A percentile compares a stretch with the other conserved stretches of the same genome.
Conservation (phyloP, 495 filamentous ascomycete species). For the Trichoderma erinaceum region DNA sequence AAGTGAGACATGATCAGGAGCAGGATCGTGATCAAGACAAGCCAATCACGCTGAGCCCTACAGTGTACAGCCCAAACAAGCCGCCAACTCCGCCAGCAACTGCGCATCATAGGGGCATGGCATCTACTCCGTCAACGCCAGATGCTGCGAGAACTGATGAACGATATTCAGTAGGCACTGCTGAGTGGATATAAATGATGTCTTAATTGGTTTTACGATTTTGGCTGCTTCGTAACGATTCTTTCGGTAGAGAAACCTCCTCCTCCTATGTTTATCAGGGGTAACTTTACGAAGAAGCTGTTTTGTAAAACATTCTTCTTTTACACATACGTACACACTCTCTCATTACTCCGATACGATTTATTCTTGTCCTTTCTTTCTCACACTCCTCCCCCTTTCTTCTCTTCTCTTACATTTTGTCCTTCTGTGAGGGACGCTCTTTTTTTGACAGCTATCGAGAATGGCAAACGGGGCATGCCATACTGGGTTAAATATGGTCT, state of each 20-base stretch:
- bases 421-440: constrained; percentile 1
- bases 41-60: constrained; percentile 32
- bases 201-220: not conserved
- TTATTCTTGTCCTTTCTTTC: not conserved
- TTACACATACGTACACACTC: not conserved
- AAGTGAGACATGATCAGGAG: not conserved
- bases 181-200: not conserved
- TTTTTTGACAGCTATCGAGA: not conserved
- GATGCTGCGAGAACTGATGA: not conserved
- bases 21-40: not conserved
- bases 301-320: no score
- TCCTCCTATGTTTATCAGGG: no score
- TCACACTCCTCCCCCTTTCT: not conserved
- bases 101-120: not conserved
- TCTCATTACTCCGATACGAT: not conserved
- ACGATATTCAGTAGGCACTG: not conserved
- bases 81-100: not conserved
- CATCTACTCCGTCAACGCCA: not conserved
- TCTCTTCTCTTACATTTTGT: not conserved
- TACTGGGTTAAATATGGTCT: not conserved
- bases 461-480: not conserved
- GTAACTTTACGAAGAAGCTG: not conserved
- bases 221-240: not conserved
- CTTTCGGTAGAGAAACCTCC: no score
- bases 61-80: constrained; percentile 36